These are phyloP conservation scores for Cyamopsis tetragonoloba DNA, from an alignment of 306 rosid genomes.

Conservation along the genomic window DNA sequence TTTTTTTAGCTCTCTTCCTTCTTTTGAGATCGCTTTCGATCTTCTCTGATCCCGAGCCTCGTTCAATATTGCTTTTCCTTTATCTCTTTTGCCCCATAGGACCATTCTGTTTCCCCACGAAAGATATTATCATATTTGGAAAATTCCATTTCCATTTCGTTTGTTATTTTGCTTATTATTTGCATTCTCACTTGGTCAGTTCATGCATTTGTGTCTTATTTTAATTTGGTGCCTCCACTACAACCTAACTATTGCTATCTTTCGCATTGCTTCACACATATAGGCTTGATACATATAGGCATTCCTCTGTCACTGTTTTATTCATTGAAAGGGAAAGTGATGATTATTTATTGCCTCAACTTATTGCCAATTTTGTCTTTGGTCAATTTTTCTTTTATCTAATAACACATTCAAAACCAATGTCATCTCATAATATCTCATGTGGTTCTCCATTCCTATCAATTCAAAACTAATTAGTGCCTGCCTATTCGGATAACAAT, in stretches of 20 bases:
- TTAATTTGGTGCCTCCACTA: background rate
- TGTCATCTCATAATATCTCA: no score
- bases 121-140: background rate
- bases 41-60: constrained; percentile 82
- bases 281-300: constrained; percentile 2
- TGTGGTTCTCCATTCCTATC: background rate
- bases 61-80: constrained; percentile 38
- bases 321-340: constrained; percentile 35
- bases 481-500: no score
- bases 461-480: background rate
- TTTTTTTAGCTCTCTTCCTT: background rate
- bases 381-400: background rate
- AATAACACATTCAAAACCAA: background rate
- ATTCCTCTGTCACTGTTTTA: constrained; percentile 32
- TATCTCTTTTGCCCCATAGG: constrained; percentile 44
- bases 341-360: background rate
- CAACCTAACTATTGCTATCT: background rate
- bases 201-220: background rate
- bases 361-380: constrained; percentile 2
- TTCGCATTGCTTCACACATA: background rate
- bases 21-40: constrained; percentile 37
- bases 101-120: constrained; percentile 46
- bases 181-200: background rate
- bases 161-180: background rate
- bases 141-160: background rate